phyloP scores from a whole-genome alignment of 352 stramenopile genomes.

The Globisporangium echinulatum region DNA sequence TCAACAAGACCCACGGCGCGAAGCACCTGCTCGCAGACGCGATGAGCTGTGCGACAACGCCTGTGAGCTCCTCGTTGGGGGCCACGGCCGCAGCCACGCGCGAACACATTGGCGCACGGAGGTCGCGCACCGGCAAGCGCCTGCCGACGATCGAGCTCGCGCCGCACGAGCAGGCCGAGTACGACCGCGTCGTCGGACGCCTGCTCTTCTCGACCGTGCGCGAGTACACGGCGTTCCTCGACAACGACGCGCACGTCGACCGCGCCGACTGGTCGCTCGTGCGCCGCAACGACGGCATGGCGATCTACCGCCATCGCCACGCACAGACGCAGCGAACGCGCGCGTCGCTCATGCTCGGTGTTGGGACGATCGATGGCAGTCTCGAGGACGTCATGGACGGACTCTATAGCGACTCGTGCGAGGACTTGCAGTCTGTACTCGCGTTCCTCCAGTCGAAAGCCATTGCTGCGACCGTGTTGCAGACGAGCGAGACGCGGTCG shows the following conservation, averaged over 20 bases:
- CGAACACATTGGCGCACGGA: too few species aligned
- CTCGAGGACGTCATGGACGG: conserved; percentile 32
- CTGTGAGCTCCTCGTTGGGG: conserved; percentile 2
- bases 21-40: too few species aligned
- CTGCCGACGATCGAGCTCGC: conserved; percentile 14
- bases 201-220: conserved; percentile 10
- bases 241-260: conserved; percentile 2
- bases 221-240: conserved; percentile 10
- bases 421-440: conserved; percentile 21
- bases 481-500: conserved; percentile 19
- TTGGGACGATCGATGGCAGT: conserved; percentile 2
- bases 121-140: neutral
- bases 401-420: conserved; percentile 30
- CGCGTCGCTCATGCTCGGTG: conserved; percentile 4
- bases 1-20: too few species aligned
- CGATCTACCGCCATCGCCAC: conserved; percentile 10
- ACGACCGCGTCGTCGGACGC: conserved; percentile 14
- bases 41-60: too few species aligned
- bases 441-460: conserved; percentile 24
- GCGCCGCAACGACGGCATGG: conserved; percentile 11
- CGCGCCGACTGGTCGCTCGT: conserved; percentile 9
- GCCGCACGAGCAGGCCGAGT: conserved; percentile 14
- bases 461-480: conserved; percentile 21
- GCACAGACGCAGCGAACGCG: conserved; percentile 1
- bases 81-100: too few species aligned